Conservation (phyloP, 495 filamentous ascomycete genomes). For the Margaritispora aquatica region DNA sequence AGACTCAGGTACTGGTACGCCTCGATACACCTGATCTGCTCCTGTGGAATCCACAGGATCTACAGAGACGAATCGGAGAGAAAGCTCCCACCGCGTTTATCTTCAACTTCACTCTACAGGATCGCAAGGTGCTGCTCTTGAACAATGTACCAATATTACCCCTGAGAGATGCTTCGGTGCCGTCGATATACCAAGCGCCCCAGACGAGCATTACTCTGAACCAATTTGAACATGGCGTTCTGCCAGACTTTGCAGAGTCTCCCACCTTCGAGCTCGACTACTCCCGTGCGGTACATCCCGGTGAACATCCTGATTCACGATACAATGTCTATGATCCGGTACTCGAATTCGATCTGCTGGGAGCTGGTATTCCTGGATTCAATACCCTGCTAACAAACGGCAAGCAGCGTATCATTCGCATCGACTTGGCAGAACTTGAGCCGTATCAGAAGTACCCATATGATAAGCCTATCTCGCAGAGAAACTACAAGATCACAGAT, state of each 20-base stretch:
- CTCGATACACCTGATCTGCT: constrained; percentile 6
- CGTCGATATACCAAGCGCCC: not conserved
- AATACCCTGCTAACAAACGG: not conserved
- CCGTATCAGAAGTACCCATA: not conserved
- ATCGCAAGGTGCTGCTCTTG: not conserved
- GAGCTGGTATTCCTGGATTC: constrained; percentile 3
- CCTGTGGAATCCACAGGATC: constrained; percentile 10
- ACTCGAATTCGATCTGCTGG: constrained; percentile 4
- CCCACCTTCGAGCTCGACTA: constrained; percentile 5
- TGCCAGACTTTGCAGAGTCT: not conserved
- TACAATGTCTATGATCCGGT: constrained; percentile 3
- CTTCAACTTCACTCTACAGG: constrained; percentile 4
- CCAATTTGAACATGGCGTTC: not conserved
- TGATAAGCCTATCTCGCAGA: not conserved
- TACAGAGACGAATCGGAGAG: not conserved
- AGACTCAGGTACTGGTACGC: constrained; percentile 1
- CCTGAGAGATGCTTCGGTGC: not conserved
- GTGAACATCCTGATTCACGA: not conserved
- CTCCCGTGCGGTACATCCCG: not conserved
- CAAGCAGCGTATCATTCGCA: not conserved
- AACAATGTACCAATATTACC: not conserved
- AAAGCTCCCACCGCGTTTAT: constrained; percentile 5
- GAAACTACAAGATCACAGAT: not conserved
- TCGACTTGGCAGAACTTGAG: not conserved
- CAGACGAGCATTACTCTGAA: not conserved